Percentiles rank a stretch among this genome's conserved stretches.
phyloP scores from a whole-genome alignment of 352 stramenopile species.

The Globisporangium polare region DNA sequence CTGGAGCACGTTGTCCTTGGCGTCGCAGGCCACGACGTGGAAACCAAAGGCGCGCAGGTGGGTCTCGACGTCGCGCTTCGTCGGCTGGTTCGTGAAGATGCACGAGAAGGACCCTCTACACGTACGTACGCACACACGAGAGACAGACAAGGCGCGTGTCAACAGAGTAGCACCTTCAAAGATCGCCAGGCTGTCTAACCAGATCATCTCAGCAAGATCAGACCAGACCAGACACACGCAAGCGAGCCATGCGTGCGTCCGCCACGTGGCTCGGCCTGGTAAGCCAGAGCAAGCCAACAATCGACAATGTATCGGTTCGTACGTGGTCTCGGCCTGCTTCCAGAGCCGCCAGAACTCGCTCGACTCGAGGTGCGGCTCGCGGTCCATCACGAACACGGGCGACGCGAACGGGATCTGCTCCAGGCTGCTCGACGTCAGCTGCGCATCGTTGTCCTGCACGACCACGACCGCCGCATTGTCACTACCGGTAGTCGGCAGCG shows the following conservation, averaged over 20 bases:
- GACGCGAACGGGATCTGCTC: slow-evolving; percentile 56
- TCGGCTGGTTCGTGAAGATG: slow-evolving; percentile 53
- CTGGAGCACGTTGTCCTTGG: slow-evolving; percentile 55
- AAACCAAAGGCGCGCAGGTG: slow-evolving; percentile 50
- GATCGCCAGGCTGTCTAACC: slow-evolving; percentile 5
- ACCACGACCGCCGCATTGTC: neutral
- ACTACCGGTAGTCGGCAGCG: slow-evolving; percentile 11
- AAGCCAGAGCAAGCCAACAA: neutral
- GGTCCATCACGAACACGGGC: slow-evolving; percentile 52
- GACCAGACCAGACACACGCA: neutral
- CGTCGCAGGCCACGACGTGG: slow-evolving; percentile 49
- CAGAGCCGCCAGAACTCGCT: slow-evolving; percentile 41
- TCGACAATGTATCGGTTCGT: slow-evolving; percentile 15
- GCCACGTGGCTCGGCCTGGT: neutral
- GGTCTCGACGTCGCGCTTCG: slow-evolving; percentile 31
- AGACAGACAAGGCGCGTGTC: slow-evolving; percentile 4
- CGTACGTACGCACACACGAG: neutral
- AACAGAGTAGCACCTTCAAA: slow-evolving; percentile 13
- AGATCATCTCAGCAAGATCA: neutral
- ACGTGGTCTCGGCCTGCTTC: slow-evolving; percentile 68
- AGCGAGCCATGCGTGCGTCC: neutral
- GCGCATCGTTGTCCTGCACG: neutral
- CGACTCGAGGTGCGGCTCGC: slow-evolving; percentile 13
- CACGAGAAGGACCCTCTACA: slow-evolving; percentile 73
- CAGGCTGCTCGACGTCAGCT: slow-evolving; percentile 16